These are phyloP conservation scores for Ceratocystis ficicola DNA, from an alignment of 2,329 filamentous ascomycete genomes.

Conservation along the genomic window DNA sequence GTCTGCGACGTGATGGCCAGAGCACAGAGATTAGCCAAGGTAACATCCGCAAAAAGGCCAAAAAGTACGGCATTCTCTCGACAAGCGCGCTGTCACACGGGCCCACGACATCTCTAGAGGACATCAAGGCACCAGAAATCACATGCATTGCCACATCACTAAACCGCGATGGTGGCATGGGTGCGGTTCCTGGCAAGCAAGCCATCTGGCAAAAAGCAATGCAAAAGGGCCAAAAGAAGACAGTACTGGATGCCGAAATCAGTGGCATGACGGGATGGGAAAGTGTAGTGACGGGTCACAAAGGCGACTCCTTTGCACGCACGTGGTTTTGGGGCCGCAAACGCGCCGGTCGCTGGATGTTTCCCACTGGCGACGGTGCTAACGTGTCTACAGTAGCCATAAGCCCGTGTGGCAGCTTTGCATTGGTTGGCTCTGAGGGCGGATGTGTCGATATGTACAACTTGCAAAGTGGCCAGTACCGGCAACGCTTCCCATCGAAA, in stretches of 20 bases:
- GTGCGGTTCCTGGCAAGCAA: conserved; percentile 64
- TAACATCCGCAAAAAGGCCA: conserved; percentile 73
- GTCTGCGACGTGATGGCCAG: conserved; percentile 84
- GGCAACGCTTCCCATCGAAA: conserved; percentile 73
- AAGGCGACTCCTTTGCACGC: conserved; percentile 67
- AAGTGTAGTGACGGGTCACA: conserved; percentile 87
- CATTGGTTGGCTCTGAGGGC: conserved; percentile 69
- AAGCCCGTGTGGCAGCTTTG: conserved; percentile 87
- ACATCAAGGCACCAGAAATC: conserved; percentile 80
- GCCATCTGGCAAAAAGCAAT: conserved; percentile 56
- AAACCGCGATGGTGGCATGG: conserved; percentile 90
- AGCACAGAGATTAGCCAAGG: conserved; percentile 90
- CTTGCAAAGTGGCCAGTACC: conserved; percentile 79
- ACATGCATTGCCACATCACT: conserved; percentile 83
- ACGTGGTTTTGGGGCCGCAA: conserved; percentile 99
- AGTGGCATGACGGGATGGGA: conserved; percentile 87
- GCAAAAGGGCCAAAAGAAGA: conserved; percentile 46
- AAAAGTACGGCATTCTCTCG: conserved; percentile 66
- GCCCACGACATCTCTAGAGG: conserved; percentile 53
- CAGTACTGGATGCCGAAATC: conserved; percentile 53
- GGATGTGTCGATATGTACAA: conserved; percentile 94
- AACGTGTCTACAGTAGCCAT: conserved; percentile 78
- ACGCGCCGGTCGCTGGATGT: conserved; percentile 82
- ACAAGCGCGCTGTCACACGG: conserved; percentile 45
- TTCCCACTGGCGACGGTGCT: conserved; percentile 72